Evolutionary conservation across 257 asterid species (phyloP), one percentile per base, ranked within the genome.

Genomic region (Cordia subcordata): DNA sequence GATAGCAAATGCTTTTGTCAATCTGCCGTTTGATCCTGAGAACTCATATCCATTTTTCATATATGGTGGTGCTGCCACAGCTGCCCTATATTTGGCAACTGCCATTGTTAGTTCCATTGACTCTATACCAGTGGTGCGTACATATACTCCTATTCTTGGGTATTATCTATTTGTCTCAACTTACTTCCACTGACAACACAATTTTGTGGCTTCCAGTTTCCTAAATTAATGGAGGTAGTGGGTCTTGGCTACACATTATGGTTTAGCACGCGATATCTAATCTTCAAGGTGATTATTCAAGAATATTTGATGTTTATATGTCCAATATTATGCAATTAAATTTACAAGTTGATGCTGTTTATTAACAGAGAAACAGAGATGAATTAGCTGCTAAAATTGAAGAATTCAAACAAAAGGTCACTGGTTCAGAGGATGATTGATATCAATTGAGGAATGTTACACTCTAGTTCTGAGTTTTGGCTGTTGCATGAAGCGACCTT

Each of bases 191-290:
- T 77, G 46, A 70, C 65, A 5, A 8, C 17, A 21, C 27, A 14
- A 19, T 63, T 58, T 8, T 33, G 40, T 49, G 4, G 14, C 40
- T 53, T 38, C 53, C 71, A 90, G 98, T 35, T 90, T 16, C 96
- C 98, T 4, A 85, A 85, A 55, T 59, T 82, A 71, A 65, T 86
- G 84, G 90, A 84, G 79, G 75, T 81, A 11, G 68, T 90, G 11
- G 98, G 98, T 57, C 85, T 90, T 53, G 85, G 86, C 72, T 90
- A 87, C 79, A 64, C 86, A 0, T 6, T 85, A 63, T 87, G 96
- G 98, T 90, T 87, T 80, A 78, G 62, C 68, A 65, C 79, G 37
- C 94, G 96, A 39, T 90, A 78, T 66, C 77, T 90, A 8, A 66
- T 90, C 39, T 82, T 90, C 73, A 82, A 90, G 96, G 98, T 87